Percentiles rank a stretch among this genome's conserved stretches.
These are phyloP conservation scores for Euryodendron excelsum DNA, from an alignment of 148 eudicot genomes.

Conservation along the genomic window DNA sequence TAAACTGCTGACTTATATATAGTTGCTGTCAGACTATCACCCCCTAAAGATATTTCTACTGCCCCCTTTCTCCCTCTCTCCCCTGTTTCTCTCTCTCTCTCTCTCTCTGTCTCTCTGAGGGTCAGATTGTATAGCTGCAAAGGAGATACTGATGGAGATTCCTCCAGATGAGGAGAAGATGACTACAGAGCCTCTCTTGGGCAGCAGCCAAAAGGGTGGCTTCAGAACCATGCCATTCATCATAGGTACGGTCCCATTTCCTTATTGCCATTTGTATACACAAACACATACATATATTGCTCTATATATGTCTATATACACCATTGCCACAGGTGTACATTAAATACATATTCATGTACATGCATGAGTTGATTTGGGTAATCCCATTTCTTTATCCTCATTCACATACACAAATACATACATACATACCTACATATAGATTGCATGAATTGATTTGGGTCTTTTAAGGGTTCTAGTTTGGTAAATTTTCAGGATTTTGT, in stretches of 20 bases:
- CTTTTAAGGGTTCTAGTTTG: too few species aligned
- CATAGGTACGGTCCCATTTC: conserved; percentile 22
- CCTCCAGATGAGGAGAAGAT: conserved; percentile 14
- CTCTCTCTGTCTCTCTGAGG: neutral
- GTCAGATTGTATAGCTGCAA: neutral
- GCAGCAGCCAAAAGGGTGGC: conserved; percentile 34
- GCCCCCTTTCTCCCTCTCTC: too few species aligned
- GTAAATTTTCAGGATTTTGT: neutral
- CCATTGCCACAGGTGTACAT: too few species aligned
- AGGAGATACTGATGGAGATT: neutral
- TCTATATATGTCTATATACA: too few species aligned
- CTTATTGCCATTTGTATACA: neutral
- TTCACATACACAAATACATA: too few species aligned
- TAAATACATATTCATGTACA: too few species aligned
- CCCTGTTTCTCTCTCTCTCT: too few species aligned
- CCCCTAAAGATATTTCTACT: neutral
- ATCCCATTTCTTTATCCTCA: too few species aligned
- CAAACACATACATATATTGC: neutral
- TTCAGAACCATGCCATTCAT: conserved; percentile 31
- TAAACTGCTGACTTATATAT: neutral
- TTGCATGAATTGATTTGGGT: too few species aligned
- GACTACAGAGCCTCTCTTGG: conserved; percentile 24
- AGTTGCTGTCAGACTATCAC: neutral
- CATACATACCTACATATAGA: too few species aligned
- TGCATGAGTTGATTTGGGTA: too few species aligned